phyloP scores from a whole-genome alignment of 768 basidiomycete genomes.

The Agaricus sinodeliciosus region DNA sequence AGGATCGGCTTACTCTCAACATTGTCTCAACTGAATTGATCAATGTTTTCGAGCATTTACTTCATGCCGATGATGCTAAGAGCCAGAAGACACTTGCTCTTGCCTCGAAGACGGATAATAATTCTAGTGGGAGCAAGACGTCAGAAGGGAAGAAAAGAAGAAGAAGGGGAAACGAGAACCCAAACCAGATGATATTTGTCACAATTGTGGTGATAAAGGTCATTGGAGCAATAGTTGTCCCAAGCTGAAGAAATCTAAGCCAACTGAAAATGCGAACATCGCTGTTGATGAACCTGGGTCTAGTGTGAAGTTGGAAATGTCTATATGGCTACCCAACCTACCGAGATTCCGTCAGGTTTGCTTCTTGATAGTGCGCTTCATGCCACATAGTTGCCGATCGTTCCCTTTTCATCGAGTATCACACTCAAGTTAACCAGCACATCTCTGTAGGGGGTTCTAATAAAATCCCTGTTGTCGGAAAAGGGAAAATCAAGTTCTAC shows the following conservation, averaged over 20 bases:
- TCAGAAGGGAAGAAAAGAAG: neutral
- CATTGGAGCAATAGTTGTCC: no score
- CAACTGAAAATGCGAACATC: no score
- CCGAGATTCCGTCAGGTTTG: neutral
- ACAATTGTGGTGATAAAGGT: no score
- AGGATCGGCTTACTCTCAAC: neutral
- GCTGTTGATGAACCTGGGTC: no score
- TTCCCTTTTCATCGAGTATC: conserved; percentile 4
- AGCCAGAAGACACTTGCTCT: no score
- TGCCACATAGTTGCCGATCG: conserved; percentile 13
- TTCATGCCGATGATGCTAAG: neutral
- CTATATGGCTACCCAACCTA: neutral
- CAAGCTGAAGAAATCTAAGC: no score
- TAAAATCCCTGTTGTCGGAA: conserved; percentile 12
- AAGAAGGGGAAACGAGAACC: no score
- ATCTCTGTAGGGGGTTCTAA: conserved; percentile 13
- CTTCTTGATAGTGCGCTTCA: conserved; percentile 13
- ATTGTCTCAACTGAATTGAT: conserved; percentile 6
- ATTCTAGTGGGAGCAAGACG: no score
- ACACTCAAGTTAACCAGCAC: neutral
- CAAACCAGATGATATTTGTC: no score
- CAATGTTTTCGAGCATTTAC: no score
- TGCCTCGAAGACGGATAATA: no score
- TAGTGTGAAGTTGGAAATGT: conserved; percentile 5
- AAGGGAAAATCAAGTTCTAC: conserved; percentile 10